Conservation (phyloP, 805 yeast species). For the Kodamaea fukazawae region DNA sequence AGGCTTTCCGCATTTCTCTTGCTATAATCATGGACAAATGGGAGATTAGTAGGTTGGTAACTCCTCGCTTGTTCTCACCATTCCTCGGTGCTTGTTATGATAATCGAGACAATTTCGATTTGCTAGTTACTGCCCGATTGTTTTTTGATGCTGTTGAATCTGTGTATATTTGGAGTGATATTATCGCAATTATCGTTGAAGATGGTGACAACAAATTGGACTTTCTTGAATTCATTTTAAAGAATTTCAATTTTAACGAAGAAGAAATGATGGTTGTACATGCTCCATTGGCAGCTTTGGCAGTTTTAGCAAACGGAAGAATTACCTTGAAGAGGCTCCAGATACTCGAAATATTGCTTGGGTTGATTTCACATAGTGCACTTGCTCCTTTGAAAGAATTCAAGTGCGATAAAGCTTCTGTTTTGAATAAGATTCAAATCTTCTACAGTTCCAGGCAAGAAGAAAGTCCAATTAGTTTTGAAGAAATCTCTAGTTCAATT, state of each 20-base stretch:
- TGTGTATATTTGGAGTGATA: slow-evolving; percentile 67
- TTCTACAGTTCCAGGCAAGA: background rate
- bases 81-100: slow-evolving; percentile 50
- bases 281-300: slow-evolving; percentile 66
- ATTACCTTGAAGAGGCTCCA: slow-evolving; percentile 31
- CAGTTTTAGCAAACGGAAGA: slow-evolving; percentile 27
- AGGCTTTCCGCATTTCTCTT: slow-evolving; percentile 61
- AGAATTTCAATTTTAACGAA: slow-evolving; percentile 71
- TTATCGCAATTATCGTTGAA: slow-evolving; percentile 39
- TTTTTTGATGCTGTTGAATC: slow-evolving; percentile 90
- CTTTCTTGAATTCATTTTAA: slow-evolving; percentile 57
- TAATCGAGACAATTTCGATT: slow-evolving; percentile 33
- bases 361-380: slow-evolving; percentile 61
- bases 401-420: background rate
- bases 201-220: slow-evolving; percentile 31
- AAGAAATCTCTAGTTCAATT: slow-evolving; percentile 17
- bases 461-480: slow-evolving; percentile 14
- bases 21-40: slow-evolving; percentile 82
- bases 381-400: slow-evolving; percentile 19
- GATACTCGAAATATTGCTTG: slow-evolving; percentile 44
- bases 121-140: slow-evolving; percentile 57
- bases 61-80: slow-evolving; percentile 69
- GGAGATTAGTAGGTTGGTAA: slow-evolving; percentile 81
- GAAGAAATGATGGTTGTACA: slow-evolving; percentile 82
- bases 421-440: slow-evolving; percentile 1